These are phyloP conservation scores for Hibiscus mutabilis DNA, from an alignment of 345 rosid species.

Conservation along the genomic window DNA sequence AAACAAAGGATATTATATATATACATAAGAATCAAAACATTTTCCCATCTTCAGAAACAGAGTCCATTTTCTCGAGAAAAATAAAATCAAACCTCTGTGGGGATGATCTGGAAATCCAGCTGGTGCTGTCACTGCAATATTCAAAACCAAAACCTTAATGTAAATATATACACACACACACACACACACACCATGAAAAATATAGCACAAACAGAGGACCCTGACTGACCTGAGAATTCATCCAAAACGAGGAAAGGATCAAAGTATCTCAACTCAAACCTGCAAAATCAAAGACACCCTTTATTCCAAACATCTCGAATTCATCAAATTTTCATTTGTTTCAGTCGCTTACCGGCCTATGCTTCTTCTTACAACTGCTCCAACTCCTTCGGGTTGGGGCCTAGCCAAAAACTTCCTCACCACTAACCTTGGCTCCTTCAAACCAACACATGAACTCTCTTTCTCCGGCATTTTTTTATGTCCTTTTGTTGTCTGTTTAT, in stretches of 20 bases:
- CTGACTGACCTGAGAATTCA: conserved; percentile 67
- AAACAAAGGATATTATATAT: background rate
- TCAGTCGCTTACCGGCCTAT: conserved; percentile 56
- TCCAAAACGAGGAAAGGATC: conserved; percentile 83
- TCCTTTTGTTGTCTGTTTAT: background rate
- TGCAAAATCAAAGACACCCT: conserved; percentile 23
- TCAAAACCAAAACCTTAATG: background rate
- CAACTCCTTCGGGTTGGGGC: conserved; percentile 84
- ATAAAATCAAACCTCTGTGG: conserved; percentile 60
- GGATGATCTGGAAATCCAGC: conserved; percentile 97
- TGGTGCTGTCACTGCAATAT: conserved; percentile 61
- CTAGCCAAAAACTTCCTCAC: conserved; percentile 74
- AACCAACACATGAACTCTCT: conserved; percentile 17
- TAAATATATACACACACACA: background rate
- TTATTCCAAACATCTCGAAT: conserved; percentile 6
- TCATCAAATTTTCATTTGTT: background rate
- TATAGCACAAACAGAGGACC: conserved; percentile 19
- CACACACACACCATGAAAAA: background rate
- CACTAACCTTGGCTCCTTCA: conserved; percentile 41
- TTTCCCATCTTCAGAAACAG: background rate
- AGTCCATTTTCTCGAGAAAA: background rate
- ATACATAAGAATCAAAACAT: background rate
- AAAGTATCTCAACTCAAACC: conserved; percentile 80
- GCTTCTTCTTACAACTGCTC: conserved; percentile 91
- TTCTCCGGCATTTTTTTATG: conserved; percentile 25